Evolutionary conservation across 192 early-diverging fungal genomes (phyloP).

Genomic region (Podila horticola): DNA sequence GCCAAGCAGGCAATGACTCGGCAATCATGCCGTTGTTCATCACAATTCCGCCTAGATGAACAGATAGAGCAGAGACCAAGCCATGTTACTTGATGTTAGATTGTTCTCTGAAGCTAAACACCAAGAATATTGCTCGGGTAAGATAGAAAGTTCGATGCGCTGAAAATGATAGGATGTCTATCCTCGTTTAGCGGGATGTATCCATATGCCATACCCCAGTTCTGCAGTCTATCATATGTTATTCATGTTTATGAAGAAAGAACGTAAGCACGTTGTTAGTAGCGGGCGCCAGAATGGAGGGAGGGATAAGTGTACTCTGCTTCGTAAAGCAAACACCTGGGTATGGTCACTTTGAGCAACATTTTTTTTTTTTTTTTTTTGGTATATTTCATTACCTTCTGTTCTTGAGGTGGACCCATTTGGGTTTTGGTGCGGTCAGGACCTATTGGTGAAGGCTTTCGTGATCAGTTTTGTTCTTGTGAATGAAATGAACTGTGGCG

Average conservation of each 20-base stretch:
- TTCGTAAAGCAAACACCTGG: no score
- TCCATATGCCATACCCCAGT: conserved; percentile 52
- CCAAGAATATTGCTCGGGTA: no score
- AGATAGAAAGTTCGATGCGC: no score
- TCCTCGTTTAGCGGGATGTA: no score
- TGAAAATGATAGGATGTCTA: neutral
- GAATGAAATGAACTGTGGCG: neutral
- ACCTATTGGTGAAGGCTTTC: conserved; percentile 27
- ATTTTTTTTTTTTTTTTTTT: neutral
- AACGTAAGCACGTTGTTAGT: no score
- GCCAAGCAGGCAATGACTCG: conserved; percentile 54
- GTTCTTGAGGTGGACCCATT: conserved; percentile 62
- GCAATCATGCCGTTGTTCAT: conserved; percentile 52
- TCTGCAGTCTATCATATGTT: conserved; percentile 55
- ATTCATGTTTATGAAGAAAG: no score
- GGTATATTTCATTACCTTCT: conserved; percentile 41
- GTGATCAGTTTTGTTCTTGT: neutral
- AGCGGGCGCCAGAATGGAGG: no score
- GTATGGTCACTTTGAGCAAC: neutral
- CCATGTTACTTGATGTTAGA: neutral
- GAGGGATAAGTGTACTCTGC: no score
- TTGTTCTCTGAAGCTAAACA: no score
- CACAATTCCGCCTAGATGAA: conserved; percentile 49
- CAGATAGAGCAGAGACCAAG: neutral
- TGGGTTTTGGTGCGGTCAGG: conserved; percentile 54